A percentile compares a stretch with the other conserved stretches of the same genome.
phyloP scores from a whole-genome alignment of 371 early-diverging fungal species.

The Circinella umbellata region DNA sequence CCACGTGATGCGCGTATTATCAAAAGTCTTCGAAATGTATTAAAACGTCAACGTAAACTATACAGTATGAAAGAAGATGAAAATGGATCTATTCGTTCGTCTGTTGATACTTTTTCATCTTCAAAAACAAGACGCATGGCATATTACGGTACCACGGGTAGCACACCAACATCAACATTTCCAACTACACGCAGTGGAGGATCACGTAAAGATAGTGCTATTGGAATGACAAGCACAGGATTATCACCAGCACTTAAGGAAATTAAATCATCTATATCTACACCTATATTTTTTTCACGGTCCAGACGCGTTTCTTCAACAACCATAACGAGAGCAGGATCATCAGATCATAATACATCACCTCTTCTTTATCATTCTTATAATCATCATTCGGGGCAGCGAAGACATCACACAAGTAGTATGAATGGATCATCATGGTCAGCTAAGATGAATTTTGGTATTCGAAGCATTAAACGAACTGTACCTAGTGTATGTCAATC shows the following conservation, averaged over 20 bases:
- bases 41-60: conserved; percentile 47
- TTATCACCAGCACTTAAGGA: conserved; percentile 11
- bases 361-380: background rate
- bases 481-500: conserved; percentile 38
- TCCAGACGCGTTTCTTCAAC: conserved; percentile 26
- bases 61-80: conserved; percentile 2
- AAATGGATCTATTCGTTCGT: conserved; percentile 8
- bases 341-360: too few relatives aligned
- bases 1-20: conserved; percentile 53
- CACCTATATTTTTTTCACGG: conserved; percentile 28
- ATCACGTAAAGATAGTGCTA: conserved; percentile 41
- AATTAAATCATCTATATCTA: conserved; percentile 24
- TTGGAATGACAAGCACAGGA: conserved; percentile 24
- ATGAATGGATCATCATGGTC: conserved; percentile 36
- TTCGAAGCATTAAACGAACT: conserved; percentile 38
- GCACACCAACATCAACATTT: background rate
- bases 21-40: conserved; percentile 35
- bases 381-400: conserved; percentile 7
- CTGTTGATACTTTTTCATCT: background rate
- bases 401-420: conserved; percentile 23
- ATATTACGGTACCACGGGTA: background rate
- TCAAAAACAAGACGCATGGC: background rate
- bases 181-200: background rate
- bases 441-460: conserved; percentile 33
- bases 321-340: background rate